Conservation (phyloP, 345 rosid genomes). For the Hevea brasiliensis region DNA sequence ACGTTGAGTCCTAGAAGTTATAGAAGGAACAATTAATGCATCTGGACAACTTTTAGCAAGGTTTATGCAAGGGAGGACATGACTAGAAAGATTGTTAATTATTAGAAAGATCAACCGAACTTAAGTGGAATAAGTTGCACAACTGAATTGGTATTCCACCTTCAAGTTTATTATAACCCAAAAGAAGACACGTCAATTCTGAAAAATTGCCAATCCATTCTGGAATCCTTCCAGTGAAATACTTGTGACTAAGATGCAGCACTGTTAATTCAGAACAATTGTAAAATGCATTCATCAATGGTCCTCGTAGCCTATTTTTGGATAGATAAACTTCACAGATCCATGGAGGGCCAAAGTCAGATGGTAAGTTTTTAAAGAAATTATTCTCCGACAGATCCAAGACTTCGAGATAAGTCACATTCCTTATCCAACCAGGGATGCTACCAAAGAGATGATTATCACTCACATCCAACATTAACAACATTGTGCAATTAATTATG, state of each 20-base stretch:
- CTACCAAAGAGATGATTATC: slow-evolving; percentile 1
- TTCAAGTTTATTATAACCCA: slow-evolving; percentile 19
- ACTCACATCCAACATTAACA: neutral
- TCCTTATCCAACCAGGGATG: slow-evolving; percentile 2
- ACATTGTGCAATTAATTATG: accelerated
- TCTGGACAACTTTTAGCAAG: too few species aligned
- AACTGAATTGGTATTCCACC: slow-evolving; percentile 19
- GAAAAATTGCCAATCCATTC: slow-evolving; percentile 9
- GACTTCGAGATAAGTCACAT: neutral
- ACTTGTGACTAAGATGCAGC: slow-evolving; percentile 23
- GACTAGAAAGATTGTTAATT: slow-evolving; percentile 17
- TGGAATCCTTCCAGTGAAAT: slow-evolving; percentile 18
- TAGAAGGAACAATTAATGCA: too few species aligned
- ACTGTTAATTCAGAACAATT: neutral
- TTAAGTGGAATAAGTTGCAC: slow-evolving; percentile 12
- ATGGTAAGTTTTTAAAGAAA: slow-evolving; percentile 1
- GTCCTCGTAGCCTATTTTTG: neutral
- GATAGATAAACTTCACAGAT: slow-evolving; percentile 13
- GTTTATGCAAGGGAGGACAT: slow-evolving; percentile 8
- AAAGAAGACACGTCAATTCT: slow-evolving; percentile 18
- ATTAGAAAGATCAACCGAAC: slow-evolving; percentile 23
- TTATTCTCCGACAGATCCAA: slow-evolving; percentile 14
- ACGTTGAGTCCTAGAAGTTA: neutral
- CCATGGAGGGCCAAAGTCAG: neutral
- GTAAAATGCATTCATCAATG: neutral